Evolutionary conservation across 2,329 filamentous ascomycete species (phyloP), one percentile per base, ranked within the genome.

Genomic region (Aureobasidium pullulans): DNA sequence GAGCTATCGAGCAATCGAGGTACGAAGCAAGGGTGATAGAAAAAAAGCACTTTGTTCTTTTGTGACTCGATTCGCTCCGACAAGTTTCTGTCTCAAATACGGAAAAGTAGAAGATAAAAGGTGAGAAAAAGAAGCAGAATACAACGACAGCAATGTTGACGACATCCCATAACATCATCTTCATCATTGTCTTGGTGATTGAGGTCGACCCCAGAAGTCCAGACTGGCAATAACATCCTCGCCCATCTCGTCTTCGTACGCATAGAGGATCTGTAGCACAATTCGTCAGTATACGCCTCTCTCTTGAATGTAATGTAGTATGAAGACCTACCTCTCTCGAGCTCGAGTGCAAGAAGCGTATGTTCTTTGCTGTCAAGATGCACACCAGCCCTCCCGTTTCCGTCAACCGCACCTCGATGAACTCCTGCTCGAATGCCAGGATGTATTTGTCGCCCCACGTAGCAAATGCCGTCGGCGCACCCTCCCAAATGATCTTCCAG

Each of bases 401-500:
- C 72, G 96, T 93, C 71, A 96, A 90, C 65, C 94, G 83, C 67
- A 99, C 88, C 76, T 99, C 94, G 66, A 99, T 95, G 70, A 99
- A 99, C 70, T 94, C 96, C 39, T 91, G 86, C 76, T 99, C 94
- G 72, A 99, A 99, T 0, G 93, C 94, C 68, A 99, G 78, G 64
- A 99, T 96, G 81, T 95, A 99, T 65, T 72, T 73, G 49, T 94
- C 94, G 69, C 95, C 95, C 65, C 91, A 96, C 58, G 97, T 85
- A 1, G 94, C 94, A 73, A 99, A 99, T 60, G 86, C 87, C 68
- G 90, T 88, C 42, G 94, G 94, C 46, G 85, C 89, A 60, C 94
- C 94, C 77, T 99, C 94, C 94, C 94, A 99, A 64, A 93, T 88
- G 70, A 99, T 96, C 68, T 88, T 87, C 94, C 94, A 99, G 73